Percentiles rank a stretch among this genome's conserved stretches.
Conservation (phyloP, 495 filamentous ascomycete genomes). For the Terfezia boudieri region DNA sequence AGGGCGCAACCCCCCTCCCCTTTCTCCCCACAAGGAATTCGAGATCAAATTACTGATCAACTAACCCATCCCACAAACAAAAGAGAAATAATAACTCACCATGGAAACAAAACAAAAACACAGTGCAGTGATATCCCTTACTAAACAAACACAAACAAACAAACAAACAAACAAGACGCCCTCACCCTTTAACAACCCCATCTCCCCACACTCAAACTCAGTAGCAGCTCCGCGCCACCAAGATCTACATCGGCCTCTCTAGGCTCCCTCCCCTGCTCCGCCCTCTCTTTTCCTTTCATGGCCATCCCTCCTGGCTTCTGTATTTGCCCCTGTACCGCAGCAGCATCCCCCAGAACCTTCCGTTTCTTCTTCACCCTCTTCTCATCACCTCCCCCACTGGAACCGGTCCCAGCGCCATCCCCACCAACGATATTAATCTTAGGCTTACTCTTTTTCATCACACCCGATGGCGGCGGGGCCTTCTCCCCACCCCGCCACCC, state of each 20-base stretch:
- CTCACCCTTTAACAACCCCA: background rate
- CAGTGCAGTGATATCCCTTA: background rate
- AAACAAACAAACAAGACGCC: background rate
- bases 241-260: background rate
- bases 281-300: too few species aligned
- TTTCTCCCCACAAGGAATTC: background rate
- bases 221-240: background rate
- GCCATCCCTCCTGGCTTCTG: too few species aligned
- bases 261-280: too few species aligned
- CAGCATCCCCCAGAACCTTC: too few species aligned
- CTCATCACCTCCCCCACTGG: too few species aligned
- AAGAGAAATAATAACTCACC: background rate
- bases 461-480: background rate
- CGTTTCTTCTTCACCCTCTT: too few species aligned
- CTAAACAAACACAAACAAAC: background rate
- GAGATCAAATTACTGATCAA: background rate
- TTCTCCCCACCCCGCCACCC: background rate
- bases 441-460: background rate
- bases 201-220: background rate
- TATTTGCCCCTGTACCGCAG: too few species aligned
- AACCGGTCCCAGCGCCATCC: background rate
- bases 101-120: background rate
- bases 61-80: background rate
- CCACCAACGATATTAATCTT: background rate
- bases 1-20: background rate